Evolutionary conservation across 768 basidiomycete genomes (phyloP), one percentile per base, ranked within the genome.

Genomic region (Calocybe indica): DNA sequence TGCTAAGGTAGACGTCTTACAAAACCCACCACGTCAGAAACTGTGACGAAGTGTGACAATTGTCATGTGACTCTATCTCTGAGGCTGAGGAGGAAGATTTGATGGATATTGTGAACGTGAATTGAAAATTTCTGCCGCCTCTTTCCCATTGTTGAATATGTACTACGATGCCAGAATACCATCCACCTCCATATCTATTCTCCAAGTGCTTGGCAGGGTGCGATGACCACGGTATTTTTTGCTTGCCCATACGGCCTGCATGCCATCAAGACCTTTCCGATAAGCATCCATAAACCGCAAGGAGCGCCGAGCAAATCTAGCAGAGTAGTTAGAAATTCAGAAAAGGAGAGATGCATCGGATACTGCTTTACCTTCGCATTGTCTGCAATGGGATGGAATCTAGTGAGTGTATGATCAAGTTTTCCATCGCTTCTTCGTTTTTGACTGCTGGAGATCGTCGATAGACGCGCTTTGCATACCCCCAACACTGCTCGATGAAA

Each of bases 401-500:
- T 2, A 71, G 47, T 2, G 60, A 52, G 1, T 22, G 32, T 6
- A 58, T 6, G 2, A 64, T 51, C 50, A 69, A 69, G 1, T 14
- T 10, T 39, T 65, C 55, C 2, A 71, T 47, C 43, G 68, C 62
- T 6, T 49, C 63, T 33, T 65, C 61, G 5, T 47, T 48, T 2
- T 51, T 48, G 7, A 63, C 63, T 5, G 43, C 14, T 36, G 53
- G 53, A 22, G 44, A 43, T 3, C 45, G 38, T 5, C 59, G 46
- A 48, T 66, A 67, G 1, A 50, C 10, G 6, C 55, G 47, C 43
- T 67, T 67, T 42, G 61, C 54, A 46, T 55, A 57, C 5, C 65
- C 65, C 62, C 63, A 66, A 41, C 57, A 61, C 46, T 61, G 61
- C 48, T 66, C 62, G 40, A 67, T 65, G 31, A 62, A 62, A 46